phyloP scores from a whole-genome alignment of 352 stramenopile species.

The Thalassiosira exigua region DNA sequence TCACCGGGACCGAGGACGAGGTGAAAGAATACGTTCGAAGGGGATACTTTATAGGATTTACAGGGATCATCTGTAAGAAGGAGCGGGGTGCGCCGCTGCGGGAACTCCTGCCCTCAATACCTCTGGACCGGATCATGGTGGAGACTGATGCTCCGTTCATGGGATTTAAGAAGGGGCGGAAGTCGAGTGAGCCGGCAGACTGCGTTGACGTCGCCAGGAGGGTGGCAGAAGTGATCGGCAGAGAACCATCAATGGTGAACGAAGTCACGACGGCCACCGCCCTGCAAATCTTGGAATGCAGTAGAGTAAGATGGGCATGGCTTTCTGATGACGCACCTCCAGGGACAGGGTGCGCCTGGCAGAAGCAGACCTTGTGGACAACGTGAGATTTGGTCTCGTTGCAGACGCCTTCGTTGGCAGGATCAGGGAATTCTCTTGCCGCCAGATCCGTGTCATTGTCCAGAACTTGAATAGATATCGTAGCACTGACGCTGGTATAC shows the following conservation, averaged over 20 bases:
- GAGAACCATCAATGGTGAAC: constrained; percentile 30
- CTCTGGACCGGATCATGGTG: constrained; percentile 88
- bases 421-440: too few relatives aligned
- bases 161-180: constrained; percentile 79
- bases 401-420: too few relatives aligned
- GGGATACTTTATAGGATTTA: constrained; percentile 89
- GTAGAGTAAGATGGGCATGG: too few relatives aligned
- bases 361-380: too few relatives aligned
- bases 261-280: constrained; percentile 37
- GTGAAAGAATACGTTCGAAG: constrained; percentile 85
- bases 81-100: constrained; percentile 67
- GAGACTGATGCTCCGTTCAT: constrained; percentile 94
- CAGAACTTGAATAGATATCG: too few relatives aligned
- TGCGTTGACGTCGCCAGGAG: constrained; percentile 50
- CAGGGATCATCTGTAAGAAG: constrained; percentile 89
- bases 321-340: too few relatives aligned
- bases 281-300: constrained; percentile 39
- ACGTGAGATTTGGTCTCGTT: too few relatives aligned
- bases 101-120: constrained; percentile 78
- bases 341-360: too few relatives aligned
- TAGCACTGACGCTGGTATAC: too few relatives aligned
- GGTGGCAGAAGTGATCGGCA: constrained; percentile 32
- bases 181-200: constrained; percentile 49
- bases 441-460: too few relatives aligned
- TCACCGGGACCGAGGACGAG: constrained; percentile 87